Base-by-base conservation (phyloP, 768 basidiomycete species). In the Termitomyces sp. region DNA sequence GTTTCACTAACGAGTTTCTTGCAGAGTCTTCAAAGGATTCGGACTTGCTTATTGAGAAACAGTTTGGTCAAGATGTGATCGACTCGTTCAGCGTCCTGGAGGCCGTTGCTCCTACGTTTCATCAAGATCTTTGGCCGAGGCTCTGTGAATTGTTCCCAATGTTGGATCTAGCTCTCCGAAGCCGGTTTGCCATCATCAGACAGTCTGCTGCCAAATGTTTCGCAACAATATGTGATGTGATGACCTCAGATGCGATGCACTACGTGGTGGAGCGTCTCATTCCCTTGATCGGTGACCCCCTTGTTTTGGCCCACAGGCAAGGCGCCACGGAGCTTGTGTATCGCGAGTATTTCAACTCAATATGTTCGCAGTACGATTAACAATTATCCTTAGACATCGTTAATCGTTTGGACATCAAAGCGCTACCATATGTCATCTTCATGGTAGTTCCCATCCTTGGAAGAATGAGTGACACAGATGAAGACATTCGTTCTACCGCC, bases 381-480 rank as follows among this genome's bases (percentile, higher is more conserved):
- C 41, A 45, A 4, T 53, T n/a, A 37, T 52, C 43, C 51, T 38
- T 63, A 98, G 96, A 96, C 67, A 86, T 98, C 60, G 88, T 98
- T 28, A 88, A 93, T 60, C 81, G 82, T 57, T 81, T 99, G 48
- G 94, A 98, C 62, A 84, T 97, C 71, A 95, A 94, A 68, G 89
- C 94, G 7, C 75, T 99, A 42, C 96, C 97, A 11, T 99, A 98
- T 65, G 88, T 98, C 9, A 89, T 98, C 58, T 98, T 99, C 73
- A 77, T 99, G 71, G 84, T 99, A 32, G 95, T 98, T 0, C 97
- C 97, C 0, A 84, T 98, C 5, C 83, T 99, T 8, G 97, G 97
- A 8, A 81, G 97, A 35, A 99, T 98, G 97, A 98, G 93, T 63
- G 97, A 99, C 68, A 66, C 84, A 5, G 87, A 98, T 64, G 93